These are phyloP conservation scores for Cystobasidiaceae sp. DNA, from an alignment of 1,284 basidiomycete species.

Conservation along the genomic window DNA sequence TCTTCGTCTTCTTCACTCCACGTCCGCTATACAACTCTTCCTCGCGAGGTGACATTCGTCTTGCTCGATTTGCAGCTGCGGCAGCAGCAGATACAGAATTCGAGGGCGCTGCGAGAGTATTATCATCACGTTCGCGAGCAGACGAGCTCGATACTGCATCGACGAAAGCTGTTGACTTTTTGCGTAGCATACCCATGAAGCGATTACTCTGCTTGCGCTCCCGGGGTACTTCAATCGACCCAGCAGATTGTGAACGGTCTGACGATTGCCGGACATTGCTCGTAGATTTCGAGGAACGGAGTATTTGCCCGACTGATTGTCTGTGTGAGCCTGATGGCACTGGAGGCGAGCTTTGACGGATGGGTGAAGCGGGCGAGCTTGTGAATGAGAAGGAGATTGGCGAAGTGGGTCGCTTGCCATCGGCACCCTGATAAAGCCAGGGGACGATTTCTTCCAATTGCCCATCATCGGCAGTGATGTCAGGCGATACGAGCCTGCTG, in stretches of 20 bases:
- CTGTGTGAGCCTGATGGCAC: not conserved
- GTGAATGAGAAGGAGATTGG: no score
- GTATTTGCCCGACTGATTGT: not conserved
- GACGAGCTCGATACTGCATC: not conserved
- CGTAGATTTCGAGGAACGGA: slow-evolving; percentile 1
- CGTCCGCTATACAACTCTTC: slow-evolving; percentile 1
- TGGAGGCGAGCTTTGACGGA: no score
- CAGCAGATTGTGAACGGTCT: no score
- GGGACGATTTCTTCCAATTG: slow-evolving; percentile 33
- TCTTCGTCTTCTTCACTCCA: slow-evolving; percentile 20
- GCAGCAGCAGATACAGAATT: not conserved
- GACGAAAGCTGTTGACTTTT: slow-evolving; percentile 25
- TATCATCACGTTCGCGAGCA: slow-evolving; percentile 1
- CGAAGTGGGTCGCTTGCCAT: slow-evolving; percentile 9
- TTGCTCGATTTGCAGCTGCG: not conserved
- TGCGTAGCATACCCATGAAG: slow-evolving; percentile 29
- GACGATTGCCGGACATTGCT: slow-evolving; percentile 1
- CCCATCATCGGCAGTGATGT: slow-evolving; percentile 22
- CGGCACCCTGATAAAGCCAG: slow-evolving; percentile 30
- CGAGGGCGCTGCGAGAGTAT: not conserved
- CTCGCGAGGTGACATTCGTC: slow-evolving; percentile 19
- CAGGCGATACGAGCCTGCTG: not conserved
- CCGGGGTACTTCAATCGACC: not conserved
- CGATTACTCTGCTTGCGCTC: slow-evolving; percentile 20
- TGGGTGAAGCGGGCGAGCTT: no score